Percentiles rank a stretch among this genome's conserved stretches.
Evolutionary conservation across 1,284 basidiomycete genomes (phyloP).

Genomic region (Bondarzewia mesenterica): DNA sequence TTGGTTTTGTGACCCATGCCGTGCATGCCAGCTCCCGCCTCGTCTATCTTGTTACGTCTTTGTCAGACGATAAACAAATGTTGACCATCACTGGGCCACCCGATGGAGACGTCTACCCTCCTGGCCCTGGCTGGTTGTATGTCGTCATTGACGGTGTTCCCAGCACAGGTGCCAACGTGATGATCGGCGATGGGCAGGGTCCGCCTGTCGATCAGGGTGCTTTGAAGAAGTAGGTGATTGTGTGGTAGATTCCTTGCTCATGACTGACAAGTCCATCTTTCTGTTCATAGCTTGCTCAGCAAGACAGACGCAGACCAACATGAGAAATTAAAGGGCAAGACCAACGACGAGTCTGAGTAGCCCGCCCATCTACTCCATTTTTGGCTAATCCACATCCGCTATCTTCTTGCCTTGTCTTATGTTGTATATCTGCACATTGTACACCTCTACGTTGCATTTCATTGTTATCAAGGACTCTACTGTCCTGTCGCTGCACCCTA

Average conservation of each 20-base stretch:
- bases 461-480: neutral
- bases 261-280: neutral
- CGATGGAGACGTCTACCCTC: constrained; percentile 59
- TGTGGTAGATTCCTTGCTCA: neutral
- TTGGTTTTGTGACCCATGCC: constrained; percentile 74
- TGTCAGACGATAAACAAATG: constrained; percentile 26
- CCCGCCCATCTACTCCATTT: no score
- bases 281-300: constrained; percentile 27
- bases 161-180: constrained; percentile 54
- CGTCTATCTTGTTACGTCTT: constrained; percentile 47
- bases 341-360: constrained; percentile 18
- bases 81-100: constrained; percentile 53
- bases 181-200: constrained; percentile 59
- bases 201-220: constrained; percentile 52
- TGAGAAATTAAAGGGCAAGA: constrained; percentile 28
- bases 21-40: constrained; percentile 72
- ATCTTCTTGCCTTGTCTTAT: neutral
- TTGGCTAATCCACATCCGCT: no score
- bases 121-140: constrained; percentile 76
- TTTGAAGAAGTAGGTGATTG: constrained; percentile 42
- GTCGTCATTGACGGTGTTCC: constrained; percentile 65
- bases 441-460: neutral
- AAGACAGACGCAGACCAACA: constrained; percentile 46
- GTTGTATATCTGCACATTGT: neutral
- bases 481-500: neutral